Base-by-base conservation (phyloP, 768 basidiomycete genomes). In the Boletus insuetus region DNA sequence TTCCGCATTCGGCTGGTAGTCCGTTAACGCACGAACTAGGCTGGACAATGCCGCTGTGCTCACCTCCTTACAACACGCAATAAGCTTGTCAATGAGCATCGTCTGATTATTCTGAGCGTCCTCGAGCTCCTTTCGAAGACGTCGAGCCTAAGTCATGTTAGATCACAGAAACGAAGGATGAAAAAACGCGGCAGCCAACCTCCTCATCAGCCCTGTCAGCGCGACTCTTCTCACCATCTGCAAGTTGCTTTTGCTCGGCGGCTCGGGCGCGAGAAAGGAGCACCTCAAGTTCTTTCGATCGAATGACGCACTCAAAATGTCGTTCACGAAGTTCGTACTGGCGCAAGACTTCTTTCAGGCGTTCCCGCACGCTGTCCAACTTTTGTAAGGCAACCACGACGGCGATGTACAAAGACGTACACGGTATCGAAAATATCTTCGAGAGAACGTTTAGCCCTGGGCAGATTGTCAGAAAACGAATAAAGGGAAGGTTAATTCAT, bases 291-390 rank as follows among this genome's bases (percentile, higher is more conserved):
- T 94, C 92, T 72, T 94, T 94, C 41, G 92, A 94, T 40, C 92
- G 88, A 53, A 94, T 86, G 29, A 94, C 87, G 59, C 90, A 92
- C 74, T 94, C 92, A 63, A 94, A 94, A 76, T 94, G 92, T 67
- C 85, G 86, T 75, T 94, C 92, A 56, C 92, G 87, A 53, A 93
- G 83, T 65, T 94, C 88, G 66, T 94, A 94, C 66, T 93, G 91
- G 24, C 85, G 83, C 42, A 94, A 82, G 35, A 94, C 82, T 62
- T 92, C 89, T 66, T 92, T 94, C 70, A 94, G 77, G 46, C 92
- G 85, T 72, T 91, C 89, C 34, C 89, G 87, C 41, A 91, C 85
- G 55, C 92, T 94, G 60, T 44, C 45, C 14, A 55, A 37, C 22
- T 24, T 51, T 46, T 58, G 48, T 46, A 37, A 58, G 58, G 19